A percentile compares a stretch with the other conserved stretches of the same genome.
phyloP scores from a whole-genome alignment of 371 early-diverging fungal species.

The Mortierella sp. region DNA sequence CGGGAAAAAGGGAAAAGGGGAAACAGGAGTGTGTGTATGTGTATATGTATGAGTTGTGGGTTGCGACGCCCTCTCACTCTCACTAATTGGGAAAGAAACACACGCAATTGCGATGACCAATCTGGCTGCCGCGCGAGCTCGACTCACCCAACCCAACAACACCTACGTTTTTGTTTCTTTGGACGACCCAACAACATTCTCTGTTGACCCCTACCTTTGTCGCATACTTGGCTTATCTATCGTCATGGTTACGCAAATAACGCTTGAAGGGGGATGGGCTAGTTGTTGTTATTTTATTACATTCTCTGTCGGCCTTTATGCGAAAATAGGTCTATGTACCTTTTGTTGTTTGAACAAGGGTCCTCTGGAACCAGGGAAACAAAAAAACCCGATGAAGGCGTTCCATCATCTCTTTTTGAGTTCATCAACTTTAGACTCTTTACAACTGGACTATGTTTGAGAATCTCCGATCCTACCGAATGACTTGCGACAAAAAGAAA shows the following conservation, averaged over 20 bases:
- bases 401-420: neutral
- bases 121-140: neutral
- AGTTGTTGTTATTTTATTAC: neutral
- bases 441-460: neutral
- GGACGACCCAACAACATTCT: constrained; percentile 1
- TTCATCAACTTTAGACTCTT: neutral
- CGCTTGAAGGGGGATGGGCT: neutral
- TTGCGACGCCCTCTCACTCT: neutral
- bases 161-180: no score
- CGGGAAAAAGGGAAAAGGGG: constrained; percentile 3
- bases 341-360: neutral
- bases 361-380: neutral
- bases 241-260: constrained; percentile 6
- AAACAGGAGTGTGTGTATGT: neutral
- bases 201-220: neutral
- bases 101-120: constrained; percentile 12
- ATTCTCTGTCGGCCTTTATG: neutral
- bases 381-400: neutral
- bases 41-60: neutral
- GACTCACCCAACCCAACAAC: neutral
- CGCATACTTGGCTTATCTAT: neutral
- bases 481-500: neutral
- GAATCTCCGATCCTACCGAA: neutral
- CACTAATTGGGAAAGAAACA: neutral
- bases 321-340: neutral